A percentile compares a stretch with the other conserved stretches of the same genome.
Evolutionary conservation across 2,329 filamentous ascomycete species (phyloP).

Genomic region (Fusarium bulbicola): DNA sequence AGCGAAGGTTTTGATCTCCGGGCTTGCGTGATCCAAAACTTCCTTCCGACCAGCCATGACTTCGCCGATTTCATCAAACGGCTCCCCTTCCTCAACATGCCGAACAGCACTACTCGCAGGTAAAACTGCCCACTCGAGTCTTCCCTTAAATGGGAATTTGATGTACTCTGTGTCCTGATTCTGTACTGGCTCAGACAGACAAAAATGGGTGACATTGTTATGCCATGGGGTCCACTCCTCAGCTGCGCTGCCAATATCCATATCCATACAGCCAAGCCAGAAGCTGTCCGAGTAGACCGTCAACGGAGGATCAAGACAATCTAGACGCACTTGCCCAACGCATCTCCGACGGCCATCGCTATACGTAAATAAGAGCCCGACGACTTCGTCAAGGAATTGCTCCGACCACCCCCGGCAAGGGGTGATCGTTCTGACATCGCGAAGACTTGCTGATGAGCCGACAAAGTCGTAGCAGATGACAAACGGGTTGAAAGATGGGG

Average conservation of each 20-base stretch:
- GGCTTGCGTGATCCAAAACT: rapidly evolving
- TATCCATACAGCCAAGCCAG: too few relatives aligned
- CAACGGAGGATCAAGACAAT: not conserved
- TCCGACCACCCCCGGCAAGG: not conserved
- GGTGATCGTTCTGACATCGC: not conserved
- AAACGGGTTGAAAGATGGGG: too few relatives aligned
- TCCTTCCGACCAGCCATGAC: rapidly evolving
- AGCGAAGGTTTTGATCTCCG: not conserved
- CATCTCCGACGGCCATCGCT: not conserved
- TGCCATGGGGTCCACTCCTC: too few relatives aligned
- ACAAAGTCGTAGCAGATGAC: too few relatives aligned
- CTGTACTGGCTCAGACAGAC: too few relatives aligned
- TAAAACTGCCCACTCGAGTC: not conserved
- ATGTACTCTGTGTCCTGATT: not conserved
- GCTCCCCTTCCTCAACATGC: not conserved
- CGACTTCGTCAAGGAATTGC: rapidly evolving
- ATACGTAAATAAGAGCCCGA: not conserved
- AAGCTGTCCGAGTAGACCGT: too few relatives aligned
- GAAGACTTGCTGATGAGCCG: not conserved
- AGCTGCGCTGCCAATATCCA: too few relatives aligned
- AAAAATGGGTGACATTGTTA: too few relatives aligned
- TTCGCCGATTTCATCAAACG: not conserved
- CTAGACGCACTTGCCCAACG: not conserved
- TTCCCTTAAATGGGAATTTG: not conserved
- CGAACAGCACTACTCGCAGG: not conserved